phyloP scores from a whole-genome alignment of 805 yeast species.

The Candida khao-thaluensis region DNA sequence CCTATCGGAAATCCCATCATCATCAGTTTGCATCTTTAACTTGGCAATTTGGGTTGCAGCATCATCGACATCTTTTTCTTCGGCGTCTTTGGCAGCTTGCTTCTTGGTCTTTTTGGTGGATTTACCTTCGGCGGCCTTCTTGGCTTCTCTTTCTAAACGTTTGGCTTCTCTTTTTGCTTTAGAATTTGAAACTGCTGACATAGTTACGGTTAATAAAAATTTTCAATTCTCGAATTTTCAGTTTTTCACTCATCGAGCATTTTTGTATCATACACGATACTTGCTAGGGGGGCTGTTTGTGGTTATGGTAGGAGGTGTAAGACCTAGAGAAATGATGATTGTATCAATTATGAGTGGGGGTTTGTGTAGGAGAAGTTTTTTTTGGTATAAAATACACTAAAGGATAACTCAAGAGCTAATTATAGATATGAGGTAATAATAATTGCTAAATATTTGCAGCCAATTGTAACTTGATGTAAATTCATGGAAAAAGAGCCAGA shows the following conservation, averaged over 20 bases:
- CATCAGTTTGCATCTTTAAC: slow-evolving; percentile 89
- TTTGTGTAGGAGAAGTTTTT: no score
- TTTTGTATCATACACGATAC: slow-evolving; percentile 5
- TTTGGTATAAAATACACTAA: no score
- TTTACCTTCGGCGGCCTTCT: slow-evolving; percentile 63
- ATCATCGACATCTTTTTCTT: slow-evolving; percentile 53
- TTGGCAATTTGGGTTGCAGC: slow-evolving; percentile 76
- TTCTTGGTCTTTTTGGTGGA: slow-evolving; percentile 61
- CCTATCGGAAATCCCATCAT: slow-evolving; percentile 93
- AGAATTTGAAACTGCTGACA: slow-evolving; percentile 66
- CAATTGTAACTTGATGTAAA: not conserved
- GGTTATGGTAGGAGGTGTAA: no score
- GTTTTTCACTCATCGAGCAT: slow-evolving; percentile 4
- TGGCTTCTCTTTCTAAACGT: slow-evolving; percentile 62
- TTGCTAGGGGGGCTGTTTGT: no score
- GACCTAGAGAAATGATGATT: no score
- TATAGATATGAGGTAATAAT: no score
- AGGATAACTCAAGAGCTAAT: no score
- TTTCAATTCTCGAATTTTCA: slow-evolving; percentile 7
- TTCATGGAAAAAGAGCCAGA: no score
- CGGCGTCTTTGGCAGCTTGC: slow-evolving; percentile 53
- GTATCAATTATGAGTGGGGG: no score
- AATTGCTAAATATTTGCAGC: not conserved
- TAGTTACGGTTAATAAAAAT: slow-evolving; percentile 7
- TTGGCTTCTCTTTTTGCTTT: slow-evolving; percentile 98